Percentiles rank a stretch among this genome's conserved stretches.
Conservation (phyloP, 1,284 basidiomycete genomes). For the Fomes fomentarius region DNA sequence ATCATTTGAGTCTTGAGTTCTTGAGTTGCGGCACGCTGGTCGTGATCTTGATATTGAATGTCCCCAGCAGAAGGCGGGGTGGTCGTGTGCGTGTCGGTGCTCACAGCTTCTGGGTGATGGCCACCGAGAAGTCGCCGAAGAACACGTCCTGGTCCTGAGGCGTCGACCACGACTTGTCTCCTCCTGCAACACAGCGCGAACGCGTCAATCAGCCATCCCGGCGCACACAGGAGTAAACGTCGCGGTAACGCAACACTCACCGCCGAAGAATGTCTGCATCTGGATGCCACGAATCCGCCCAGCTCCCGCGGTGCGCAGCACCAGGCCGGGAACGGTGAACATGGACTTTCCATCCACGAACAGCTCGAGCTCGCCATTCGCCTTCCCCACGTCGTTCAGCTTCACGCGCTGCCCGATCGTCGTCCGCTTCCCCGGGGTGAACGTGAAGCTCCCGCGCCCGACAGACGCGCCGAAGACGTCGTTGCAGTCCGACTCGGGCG, state of each 20-base stretch:
- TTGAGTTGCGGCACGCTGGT: neutral
- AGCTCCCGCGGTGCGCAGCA: slow-evolving; percentile 45
- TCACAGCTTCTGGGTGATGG: slow-evolving; percentile 53
- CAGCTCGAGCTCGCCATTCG: slow-evolving; percentile 59
- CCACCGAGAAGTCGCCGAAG: slow-evolving; percentile 68
- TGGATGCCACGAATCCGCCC: slow-evolving; percentile 62
- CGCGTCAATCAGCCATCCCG: neutral
- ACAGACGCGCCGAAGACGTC: slow-evolving; percentile 68
- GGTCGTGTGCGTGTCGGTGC: neutral
- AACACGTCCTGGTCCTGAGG: slow-evolving; percentile 58
- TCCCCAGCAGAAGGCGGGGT: neutral
- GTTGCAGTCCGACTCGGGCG: slow-evolving; percentile 60
- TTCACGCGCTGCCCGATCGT: slow-evolving; percentile 58
- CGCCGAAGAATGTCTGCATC: slow-evolving; percentile 73
- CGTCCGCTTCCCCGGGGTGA: slow-evolving; percentile 63
- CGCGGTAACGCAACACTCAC: slow-evolving; percentile 35
- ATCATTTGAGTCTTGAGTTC: neutral
- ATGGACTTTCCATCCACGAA: slow-evolving; percentile 61
- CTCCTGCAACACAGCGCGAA: slow-evolving; percentile 40
- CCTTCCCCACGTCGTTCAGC: slow-evolving; percentile 60
- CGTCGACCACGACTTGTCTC: slow-evolving; percentile 50
- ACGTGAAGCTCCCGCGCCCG: slow-evolving; percentile 73
- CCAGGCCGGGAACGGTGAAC: slow-evolving; percentile 53
- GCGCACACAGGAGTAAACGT: neutral
- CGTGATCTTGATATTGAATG: neutral